Evolutionary conservation across 495 filamentous ascomycete species (phyloP), one percentile per base, ranked within the genome.

Genomic region (Chaetomium tenue): DNA sequence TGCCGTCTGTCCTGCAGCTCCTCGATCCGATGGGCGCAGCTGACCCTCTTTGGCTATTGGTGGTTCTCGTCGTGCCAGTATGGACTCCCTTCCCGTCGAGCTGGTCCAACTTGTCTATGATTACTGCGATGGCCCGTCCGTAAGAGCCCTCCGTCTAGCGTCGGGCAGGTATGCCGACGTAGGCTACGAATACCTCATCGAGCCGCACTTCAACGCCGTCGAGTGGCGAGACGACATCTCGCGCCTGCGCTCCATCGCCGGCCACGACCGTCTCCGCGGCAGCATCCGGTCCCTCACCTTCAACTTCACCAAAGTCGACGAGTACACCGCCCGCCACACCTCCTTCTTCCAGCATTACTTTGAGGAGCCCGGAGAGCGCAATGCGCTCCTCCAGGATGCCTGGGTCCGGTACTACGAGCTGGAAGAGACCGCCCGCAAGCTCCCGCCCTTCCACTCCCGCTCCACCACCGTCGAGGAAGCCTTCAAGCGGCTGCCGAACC

Each of bases 151-250:
- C 66, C 79, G 79, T 20, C 76, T 74, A 46, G 72, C 65, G 44
- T 75, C 71, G 51, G 68, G 60, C 48, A 73, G 70, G 33, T 69
- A 75, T 47, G 79, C 79, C 57, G 74, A 77, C 42, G 73, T 82
- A 30, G 79, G 79, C 56, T 81, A 77, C 66, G 78, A 81, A 20
- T 81, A 73, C 63, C 60, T 81, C 62, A 57, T 82, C 30, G 67
- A 71, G 22, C 69, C 75, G 9, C 66, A 71, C 50, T 81, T 81
- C 68, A 77, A 71, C 46, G 75, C 75, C 46, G 74, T 79, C 63
- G 72, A 76, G 60, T 82, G 79, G 79, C 72, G 74, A 52, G 74
- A 81, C 65, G 79, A 82, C 66, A 74, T 82, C 69, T 70, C 74
- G 60, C 71, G 75, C 44, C 71, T 82, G 51, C 73, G 77, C 60